These are phyloP conservation scores for Canavalia gladiata DNA, from an alignment of 306 rosid genomes.

Conservation along the genomic window DNA sequence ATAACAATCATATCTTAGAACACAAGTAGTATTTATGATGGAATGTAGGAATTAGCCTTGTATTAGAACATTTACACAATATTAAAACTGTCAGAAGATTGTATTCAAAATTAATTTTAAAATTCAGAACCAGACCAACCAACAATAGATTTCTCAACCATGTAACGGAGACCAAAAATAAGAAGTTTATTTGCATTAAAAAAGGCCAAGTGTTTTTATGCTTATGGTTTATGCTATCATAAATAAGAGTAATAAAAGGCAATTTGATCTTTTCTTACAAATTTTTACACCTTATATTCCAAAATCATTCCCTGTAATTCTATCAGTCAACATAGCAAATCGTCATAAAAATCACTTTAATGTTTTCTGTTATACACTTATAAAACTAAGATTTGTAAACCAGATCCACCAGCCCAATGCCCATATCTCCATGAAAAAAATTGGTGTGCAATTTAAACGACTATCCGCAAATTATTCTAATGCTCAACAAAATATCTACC, in stretches of 20 bases:
- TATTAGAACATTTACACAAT: constrained; percentile 14
- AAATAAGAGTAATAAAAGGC: constrained; percentile 25
- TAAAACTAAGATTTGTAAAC: constrained; percentile 7
- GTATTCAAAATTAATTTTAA: constrained; percentile 20
- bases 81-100: constrained; percentile 36
- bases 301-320: constrained; percentile 4
- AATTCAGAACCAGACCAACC: constrained; percentile 41
- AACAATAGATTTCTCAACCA: constrained; percentile 14
- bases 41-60: constrained; percentile 20
- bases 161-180: constrained; percentile 12
- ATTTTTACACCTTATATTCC: constrained; percentile 27
- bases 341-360: constrained; percentile 25
- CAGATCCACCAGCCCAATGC: constrained; percentile 31
- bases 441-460: background rate
- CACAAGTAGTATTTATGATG: constrained; percentile 8
- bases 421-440: constrained; percentile 31
- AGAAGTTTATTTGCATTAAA: background rate
- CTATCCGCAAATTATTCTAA: constrained; percentile 1
- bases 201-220: background rate
- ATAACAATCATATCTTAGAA: constrained; percentile 51
- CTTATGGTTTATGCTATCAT: constrained; percentile 21
- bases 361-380: background rate
- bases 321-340: constrained; percentile 1
- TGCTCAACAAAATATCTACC: constrained; percentile 48
- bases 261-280: constrained; percentile 14